Base-by-base conservation (phyloP, 2,329 filamentous ascomycete species). In the Cladosporium sp. region DNA sequence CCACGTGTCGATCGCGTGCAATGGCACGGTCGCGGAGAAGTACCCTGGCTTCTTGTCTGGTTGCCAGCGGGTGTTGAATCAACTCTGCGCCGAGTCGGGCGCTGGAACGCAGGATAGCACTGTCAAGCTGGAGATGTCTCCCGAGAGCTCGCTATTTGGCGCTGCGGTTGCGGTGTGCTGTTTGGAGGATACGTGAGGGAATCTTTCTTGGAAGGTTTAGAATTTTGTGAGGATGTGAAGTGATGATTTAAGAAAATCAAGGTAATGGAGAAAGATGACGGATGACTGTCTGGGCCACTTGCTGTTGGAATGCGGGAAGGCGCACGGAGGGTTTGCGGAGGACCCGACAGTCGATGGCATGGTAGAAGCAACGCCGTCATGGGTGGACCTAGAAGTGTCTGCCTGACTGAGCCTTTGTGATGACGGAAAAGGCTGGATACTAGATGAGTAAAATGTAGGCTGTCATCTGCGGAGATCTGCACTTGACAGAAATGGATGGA, bases 1-100 rank as follows among this genome's bases (percentile, higher is more conserved):
- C 25, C 76, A 74, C 66, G 75, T 81, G 61, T 79, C 80, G 48
- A 80, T 94, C n/a, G 89, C 89, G 3, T 93, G 89, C 77, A 93
- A 92, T 73, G 91, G 91, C 53, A 90, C 88, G 30, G 90, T 94
- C 58, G 88, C 93, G 60, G 90, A 93, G 77, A 88, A 89, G 71
- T 94, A 93, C 73, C 90, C 91, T 0, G 80, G 81, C 8, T 94
- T 92, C 76, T 80, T 85, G 25, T 77, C 76, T 34, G 82, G 79
- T 49, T 89, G 88, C 72, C 90, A 93, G 75, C 74, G 74, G 6
- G 87, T 88, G 70, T 78, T 93, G 56, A 82, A 92, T 71, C 79
- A 82, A 46, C 79, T 93, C 10, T 83, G 71, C 58, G 77, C 69
- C 65, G 74, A 72, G 71, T 80, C 74, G 58, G 79, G 75, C 67